Base-by-base conservation (phyloP, 192 early-diverging fungal genomes). In the Linnemannia exigua region DNA sequence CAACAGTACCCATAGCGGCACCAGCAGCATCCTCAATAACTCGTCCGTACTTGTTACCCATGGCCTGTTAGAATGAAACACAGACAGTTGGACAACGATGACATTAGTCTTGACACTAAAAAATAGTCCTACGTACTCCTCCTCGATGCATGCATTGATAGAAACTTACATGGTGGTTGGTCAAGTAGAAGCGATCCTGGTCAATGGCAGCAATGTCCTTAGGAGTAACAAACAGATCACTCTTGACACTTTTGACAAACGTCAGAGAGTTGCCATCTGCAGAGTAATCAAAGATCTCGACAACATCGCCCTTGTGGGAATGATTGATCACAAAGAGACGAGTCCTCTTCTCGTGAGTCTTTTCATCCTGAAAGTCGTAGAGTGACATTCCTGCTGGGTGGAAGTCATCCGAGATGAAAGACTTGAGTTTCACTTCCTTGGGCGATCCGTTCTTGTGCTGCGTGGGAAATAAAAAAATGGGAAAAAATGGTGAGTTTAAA, bases 291-390 rank as follows among this genome's bases (percentile, higher is more conserved):
- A 86, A 86, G 46, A 86, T 28, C 70, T 86, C 84, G 48, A 86
- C 84, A n/a, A 76, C 20, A 61, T 86, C 84, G 20, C 84, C 84
- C n/a, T 69, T 72, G 66, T 86, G 84, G 0, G 84, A 86, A 46
- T 86, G 77, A 70, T 86, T 86, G 75, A 86, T 86, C 19, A 86
- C 84, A 68, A 86, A 86, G n/a, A 86, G 48, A 20, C 79, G 77
- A 38, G 52, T 77, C 35, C 44, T 66, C 70, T 69, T 80, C 11
- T 61, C 35, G 16, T 77, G 68, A 3, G 78, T 80, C 25, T 79
- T 51, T 9, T 70, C 61, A 16, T 86, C 79, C 37, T 77, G 77
- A 66, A 67, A 77, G 14, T 50, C 52, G 19, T 70, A 86, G 28
- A 80, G 38, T 11, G 84, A 86, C 79, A 86, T 86, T 35, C 84